These are phyloP conservation scores for Oidiodendron maius DNA, from an alignment of 495 filamentous ascomycete species.

Conservation along the genomic window DNA sequence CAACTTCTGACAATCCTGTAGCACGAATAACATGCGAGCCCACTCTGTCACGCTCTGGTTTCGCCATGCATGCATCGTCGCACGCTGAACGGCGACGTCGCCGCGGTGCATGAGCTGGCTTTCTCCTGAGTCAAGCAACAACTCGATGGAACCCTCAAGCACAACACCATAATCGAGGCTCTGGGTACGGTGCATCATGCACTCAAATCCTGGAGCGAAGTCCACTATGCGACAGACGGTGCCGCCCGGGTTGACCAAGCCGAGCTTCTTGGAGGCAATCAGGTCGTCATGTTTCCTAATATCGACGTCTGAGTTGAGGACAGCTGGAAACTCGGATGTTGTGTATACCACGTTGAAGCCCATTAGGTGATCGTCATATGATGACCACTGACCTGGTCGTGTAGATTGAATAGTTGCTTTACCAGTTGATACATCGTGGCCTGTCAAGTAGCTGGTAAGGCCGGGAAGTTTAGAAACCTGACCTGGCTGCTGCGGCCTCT, in stretches of 20 bases:
- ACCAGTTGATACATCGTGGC: constrained; percentile 24
- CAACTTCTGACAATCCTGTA: constrained; percentile 39
- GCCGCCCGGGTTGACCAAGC: constrained; percentile 24
- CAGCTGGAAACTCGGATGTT: constrained; percentile 42
- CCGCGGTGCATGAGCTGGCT: constrained; percentile 48
- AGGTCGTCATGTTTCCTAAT: constrained; percentile 25
- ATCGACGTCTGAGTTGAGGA: constrained; percentile 29
- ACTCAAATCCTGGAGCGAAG: constrained; percentile 46
- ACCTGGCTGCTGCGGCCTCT: constrained; percentile 4
- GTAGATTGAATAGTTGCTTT: constrained; percentile 21
- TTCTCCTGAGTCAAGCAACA: constrained; percentile 57
- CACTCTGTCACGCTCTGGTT: constrained; percentile 41
- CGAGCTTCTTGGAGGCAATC: constrained; percentile 9
- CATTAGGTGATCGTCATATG: constrained; percentile 18
- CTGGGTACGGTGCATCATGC: constrained; percentile 65
- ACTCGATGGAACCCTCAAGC: constrained; percentile 65
- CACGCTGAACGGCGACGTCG: constrained; percentile 60
- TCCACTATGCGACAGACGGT: constrained; percentile 57
- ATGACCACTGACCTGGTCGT: constrained; percentile 7
- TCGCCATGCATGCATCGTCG: constrained; percentile 64
- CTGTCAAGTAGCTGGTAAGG: constrained; percentile 22
- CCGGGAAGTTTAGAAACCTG: constrained; percentile 8
- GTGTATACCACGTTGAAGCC: constrained; percentile 36
- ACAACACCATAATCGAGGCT: constrained; percentile 73
- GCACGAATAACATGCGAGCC: constrained; percentile 52